These are phyloP conservation scores for Xylariaceae sp. DNA, from an alignment of 2,329 filamentous ascomycete genomes.

Conservation along the genomic window DNA sequence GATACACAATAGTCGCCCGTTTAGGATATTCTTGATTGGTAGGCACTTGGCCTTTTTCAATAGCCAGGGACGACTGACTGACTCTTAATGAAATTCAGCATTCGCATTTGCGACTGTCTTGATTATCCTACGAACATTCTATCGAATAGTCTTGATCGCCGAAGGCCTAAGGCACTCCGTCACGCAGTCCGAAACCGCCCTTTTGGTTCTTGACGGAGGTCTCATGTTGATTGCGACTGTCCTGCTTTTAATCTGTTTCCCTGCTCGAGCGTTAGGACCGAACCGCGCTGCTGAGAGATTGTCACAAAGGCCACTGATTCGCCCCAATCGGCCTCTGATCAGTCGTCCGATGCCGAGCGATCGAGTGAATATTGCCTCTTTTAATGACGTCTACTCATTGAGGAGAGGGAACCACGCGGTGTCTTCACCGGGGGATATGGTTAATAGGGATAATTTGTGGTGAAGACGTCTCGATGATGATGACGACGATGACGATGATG, in stretches of 20 bases:
- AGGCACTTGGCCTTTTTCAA: slow-evolving; percentile 9
- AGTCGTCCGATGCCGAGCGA: slow-evolving; percentile 17
- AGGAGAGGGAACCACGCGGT: slow-evolving; percentile 9
- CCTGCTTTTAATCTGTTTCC: slow-evolving; percentile 25
- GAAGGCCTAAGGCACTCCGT: slow-evolving; percentile 24
- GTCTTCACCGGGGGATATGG: slow-evolving; percentile 22
- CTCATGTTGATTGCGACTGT: slow-evolving; percentile 23
- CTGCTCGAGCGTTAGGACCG: slow-evolving; percentile 24
- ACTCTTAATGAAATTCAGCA: slow-evolving; percentile 14
- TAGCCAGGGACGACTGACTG: background rate
- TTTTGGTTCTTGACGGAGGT: slow-evolving; percentile 28
- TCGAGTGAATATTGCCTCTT: slow-evolving; percentile 17
- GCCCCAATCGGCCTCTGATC: slow-evolving; percentile 19
- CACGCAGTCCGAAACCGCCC: slow-evolving; percentile 24
- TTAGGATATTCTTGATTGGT: slow-evolving; percentile 43
- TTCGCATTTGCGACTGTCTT: slow-evolving; percentile 21
- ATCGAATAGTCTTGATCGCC: slow-evolving; percentile 24
- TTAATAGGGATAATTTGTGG: slow-evolving; percentile 30
- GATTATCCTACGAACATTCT: slow-evolving; percentile 26
- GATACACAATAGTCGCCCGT: slow-evolving; percentile 39
- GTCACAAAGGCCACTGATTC: slow-evolving; percentile 17
- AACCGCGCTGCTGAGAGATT: slow-evolving; percentile 12
- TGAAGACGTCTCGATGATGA: slow-evolving; percentile 11
- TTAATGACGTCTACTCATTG: slow-evolving; percentile 12
- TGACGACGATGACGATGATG: too few relatives aligned